A percentile compares a stretch with the other conserved stretches of the same genome.
Conservation (phyloP, 2,329 filamentous ascomycete species). For the Ophiostoma sp. region DNA sequence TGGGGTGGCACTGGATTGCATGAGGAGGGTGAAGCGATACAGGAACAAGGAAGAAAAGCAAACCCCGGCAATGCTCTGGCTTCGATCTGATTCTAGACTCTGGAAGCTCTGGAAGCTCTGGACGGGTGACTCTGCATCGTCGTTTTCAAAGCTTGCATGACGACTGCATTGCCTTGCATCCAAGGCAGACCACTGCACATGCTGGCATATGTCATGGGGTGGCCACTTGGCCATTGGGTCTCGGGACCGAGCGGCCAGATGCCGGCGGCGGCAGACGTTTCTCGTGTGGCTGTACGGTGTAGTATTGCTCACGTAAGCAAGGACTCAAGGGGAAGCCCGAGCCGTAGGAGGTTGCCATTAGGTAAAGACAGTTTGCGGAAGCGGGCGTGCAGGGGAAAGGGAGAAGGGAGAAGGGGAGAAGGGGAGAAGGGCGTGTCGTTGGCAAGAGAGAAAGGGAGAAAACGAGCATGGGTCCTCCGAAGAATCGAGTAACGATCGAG, state of each 20-base stretch:
- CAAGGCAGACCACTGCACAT: not conserved
- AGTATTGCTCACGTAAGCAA: not conserved
- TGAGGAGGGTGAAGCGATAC: not conserved
- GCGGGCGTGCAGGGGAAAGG: not conserved
- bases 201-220: not conserved
- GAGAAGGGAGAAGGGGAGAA: not conserved
- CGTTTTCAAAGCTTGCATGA: not conserved
- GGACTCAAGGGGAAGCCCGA: too few species aligned
- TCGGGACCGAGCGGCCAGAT: not conserved
- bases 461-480: not conserved
- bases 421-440: not conserved
- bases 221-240: not conserved
- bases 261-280: too few species aligned
- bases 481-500: conserved; percentile 14
- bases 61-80: not conserved
- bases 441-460: not conserved
- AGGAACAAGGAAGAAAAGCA: not conserved
- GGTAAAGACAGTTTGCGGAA: not conserved
- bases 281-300: not conserved
- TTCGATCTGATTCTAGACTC: too few species aligned
- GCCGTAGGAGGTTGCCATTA: not conserved
- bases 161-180: not conserved
- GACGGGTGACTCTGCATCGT: not conserved
- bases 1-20: not conserved
- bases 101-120: not conserved